Base-by-base conservation (phyloP, 2,329 filamentous ascomycete species). In the Phaeosphaeria sp. region DNA sequence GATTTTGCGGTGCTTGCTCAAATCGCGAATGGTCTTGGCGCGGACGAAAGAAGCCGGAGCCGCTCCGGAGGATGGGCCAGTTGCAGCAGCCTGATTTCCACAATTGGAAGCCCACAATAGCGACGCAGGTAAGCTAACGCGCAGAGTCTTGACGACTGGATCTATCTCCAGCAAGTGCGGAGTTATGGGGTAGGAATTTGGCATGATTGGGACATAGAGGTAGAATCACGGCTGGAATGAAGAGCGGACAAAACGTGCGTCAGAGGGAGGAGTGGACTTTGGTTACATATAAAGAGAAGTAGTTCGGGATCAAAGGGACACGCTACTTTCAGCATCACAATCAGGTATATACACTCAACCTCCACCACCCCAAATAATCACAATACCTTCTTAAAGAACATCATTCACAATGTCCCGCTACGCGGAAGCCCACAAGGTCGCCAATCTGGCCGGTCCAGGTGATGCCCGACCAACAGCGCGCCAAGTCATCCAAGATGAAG, bases 401-500 rank as follows among this genome's bases (percentile, higher is more conserved):
- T 7, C 3, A 4, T 46, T 7, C 21, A 52, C 18, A 2, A 52
- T 52, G 50, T 52, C 50, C 22, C 50, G 50, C 25, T 52, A 52
- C 50, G 50, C 50, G 7, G 23, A 46, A 52, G 23, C 42, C 17
- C 50, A 52, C 41, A 22, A 58, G 46, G 36, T 52, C 25, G 39
- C 50, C 23, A 46, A 46, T 41, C 41, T 52, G 15, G 9, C 10
- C 18, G 79, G 78, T 0, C 72, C 77, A 0, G 77, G 78, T 0
- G 79, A 80, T 52, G 65, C 71, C n/a, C 72, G 79, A 2, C 79
- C 79, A 20, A 81, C 78, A 1, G 78, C 78, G 1, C 54, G 77
- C 0, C 70, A 79, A 52, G 74, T 81, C 50, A 56, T 80, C 53
- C 49, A 70, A 25, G 78, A 80, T 53, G 77, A 80, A 33, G 52